phyloP scores from a whole-genome alignment of 352 stramenopile genomes.

The Phytopythium chamaehyphon region DNA sequence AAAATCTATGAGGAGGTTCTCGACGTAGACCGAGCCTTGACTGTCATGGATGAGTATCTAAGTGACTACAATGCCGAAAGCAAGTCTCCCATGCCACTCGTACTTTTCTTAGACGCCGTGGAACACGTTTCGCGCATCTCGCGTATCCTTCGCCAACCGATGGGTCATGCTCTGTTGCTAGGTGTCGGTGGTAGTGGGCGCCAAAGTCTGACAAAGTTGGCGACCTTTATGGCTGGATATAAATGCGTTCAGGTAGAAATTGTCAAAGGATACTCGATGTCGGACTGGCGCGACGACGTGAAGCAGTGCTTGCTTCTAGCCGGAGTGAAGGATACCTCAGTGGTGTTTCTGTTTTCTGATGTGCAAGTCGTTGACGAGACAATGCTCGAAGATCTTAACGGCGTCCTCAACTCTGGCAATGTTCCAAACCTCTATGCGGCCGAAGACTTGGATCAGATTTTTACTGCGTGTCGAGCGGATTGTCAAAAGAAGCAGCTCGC shows the following conservation, averaged over 20 bases:
- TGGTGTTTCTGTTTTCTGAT: slow-evolving; percentile 94
- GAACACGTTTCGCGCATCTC: slow-evolving; percentile 84
- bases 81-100: slow-evolving; percentile 82
- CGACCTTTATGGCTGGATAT: slow-evolving; percentile 93
- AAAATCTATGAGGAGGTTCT: slow-evolving; percentile 91
- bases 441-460: slow-evolving; percentile 93
- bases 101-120: slow-evolving; percentile 89
- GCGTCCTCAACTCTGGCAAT: slow-evolving; percentile 93
- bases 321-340: slow-evolving; percentile 90
- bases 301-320: slow-evolving; percentile 91
- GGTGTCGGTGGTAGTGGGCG: slow-evolving; percentile 91
- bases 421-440: slow-evolving; percentile 92
- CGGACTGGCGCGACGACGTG: slow-evolving; percentile 93
- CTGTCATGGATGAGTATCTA: slow-evolving; percentile 81
- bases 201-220: slow-evolving; percentile 88
- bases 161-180: slow-evolving; percentile 90
- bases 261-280: slow-evolving; percentile 91
- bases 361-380: slow-evolving; percentile 93
- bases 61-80: slow-evolving; percentile 88
- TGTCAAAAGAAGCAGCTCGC: slow-evolving; percentile 90
- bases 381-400: slow-evolving; percentile 97
- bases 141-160: slow-evolving; percentile 76
- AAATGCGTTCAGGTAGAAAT: slow-evolving; percentile 93
- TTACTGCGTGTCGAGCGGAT: slow-evolving; percentile 84
- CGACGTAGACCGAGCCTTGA: slow-evolving; percentile 80